phyloP scores from a whole-genome alignment of 805 yeast species.

The Kluyveromyces aestuarii region DNA sequence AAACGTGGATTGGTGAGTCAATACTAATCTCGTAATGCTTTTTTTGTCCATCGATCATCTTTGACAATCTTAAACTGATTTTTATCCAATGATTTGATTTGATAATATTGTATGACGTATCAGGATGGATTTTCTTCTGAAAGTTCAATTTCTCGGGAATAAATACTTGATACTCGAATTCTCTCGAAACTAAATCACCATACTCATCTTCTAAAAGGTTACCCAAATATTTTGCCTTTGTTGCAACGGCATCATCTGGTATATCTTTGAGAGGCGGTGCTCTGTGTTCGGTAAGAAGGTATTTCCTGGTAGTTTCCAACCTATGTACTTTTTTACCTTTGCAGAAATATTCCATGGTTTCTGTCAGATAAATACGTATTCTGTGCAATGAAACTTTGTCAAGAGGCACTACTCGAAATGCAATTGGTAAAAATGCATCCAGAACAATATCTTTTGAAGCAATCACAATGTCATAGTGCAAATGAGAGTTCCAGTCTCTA shows the following conservation, averaged over 20 bases:
- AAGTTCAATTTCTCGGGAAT: constrained; percentile 63
- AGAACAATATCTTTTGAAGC: constrained; percentile 84
- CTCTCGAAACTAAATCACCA: constrained; percentile 60
- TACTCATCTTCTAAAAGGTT: constrained; percentile 34
- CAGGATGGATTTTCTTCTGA: constrained; percentile 64
- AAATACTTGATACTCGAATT: constrained; percentile 77
- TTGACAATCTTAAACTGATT: constrained; percentile 71
- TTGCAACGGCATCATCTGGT: constrained; percentile 25
- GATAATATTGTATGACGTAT: constrained; percentile 69
- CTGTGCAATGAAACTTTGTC: constrained; percentile 83
- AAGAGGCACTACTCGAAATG: constrained; percentile 74
- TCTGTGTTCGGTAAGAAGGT: constrained; percentile 68
- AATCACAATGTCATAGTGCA: constrained; percentile 82
- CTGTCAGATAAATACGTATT: constrained; percentile 76
- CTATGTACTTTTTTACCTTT: constrained; percentile 80
- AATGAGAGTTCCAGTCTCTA: constrained; percentile 88
- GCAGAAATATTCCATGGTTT: constrained; percentile 85
- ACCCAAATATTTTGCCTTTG: constrained; percentile 34
- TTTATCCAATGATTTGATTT: constrained; percentile 95
- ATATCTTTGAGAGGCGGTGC: constrained; percentile 38
- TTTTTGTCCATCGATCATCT: constrained; percentile 54
- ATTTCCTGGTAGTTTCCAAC: constrained; percentile 82
- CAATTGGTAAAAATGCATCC: constrained; percentile 75
- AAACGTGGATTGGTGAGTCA: constrained; percentile 85
- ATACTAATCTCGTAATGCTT: constrained; percentile 92